Percentiles rank a stretch among this genome's conserved stretches.
Evolutionary conservation across 225 moss, liverwort and hornwort genomes (phyloP).

Genomic region (Physcomitrellopsis africana): DNA sequence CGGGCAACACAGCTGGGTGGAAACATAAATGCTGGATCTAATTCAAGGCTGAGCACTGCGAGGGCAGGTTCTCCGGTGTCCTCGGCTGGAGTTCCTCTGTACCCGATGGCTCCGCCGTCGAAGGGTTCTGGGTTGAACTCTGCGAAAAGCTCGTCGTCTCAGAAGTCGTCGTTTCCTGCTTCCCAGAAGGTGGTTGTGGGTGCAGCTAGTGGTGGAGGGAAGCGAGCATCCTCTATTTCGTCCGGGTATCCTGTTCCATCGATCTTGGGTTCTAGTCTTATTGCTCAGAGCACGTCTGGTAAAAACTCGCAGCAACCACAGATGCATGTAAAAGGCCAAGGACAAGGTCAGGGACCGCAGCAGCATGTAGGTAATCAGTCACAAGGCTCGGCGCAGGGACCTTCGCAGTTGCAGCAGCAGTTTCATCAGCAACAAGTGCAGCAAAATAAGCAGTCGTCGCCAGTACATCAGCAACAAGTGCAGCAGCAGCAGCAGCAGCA

Average conservation of each 20-base stretch:
- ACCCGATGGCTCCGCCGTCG: slow-evolving; percentile 45
- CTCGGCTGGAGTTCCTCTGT: slow-evolving; percentile 42
- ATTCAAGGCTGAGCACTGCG: slow-evolving; percentile 32
- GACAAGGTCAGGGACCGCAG: slow-evolving; percentile 37
- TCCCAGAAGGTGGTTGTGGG: slow-evolving; percentile 56
- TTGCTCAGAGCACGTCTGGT: slow-evolving; percentile 51
- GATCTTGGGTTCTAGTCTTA: slow-evolving; percentile 70
- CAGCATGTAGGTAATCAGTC: too few relatives aligned
- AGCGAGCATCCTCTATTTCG: slow-evolving; percentile 58
- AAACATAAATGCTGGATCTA: slow-evolving; percentile 26
- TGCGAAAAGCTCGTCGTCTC: slow-evolving; percentile 51
- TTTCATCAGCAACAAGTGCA: slow-evolving; percentile 36
- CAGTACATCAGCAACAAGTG: too few relatives aligned
- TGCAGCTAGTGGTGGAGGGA: slow-evolving; percentile 45
- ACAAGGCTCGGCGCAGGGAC: too few relatives aligned
- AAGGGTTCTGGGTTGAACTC: slow-evolving; percentile 44
- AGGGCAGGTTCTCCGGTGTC: slow-evolving; percentile 35
- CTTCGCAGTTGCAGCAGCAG: slow-evolving; percentile 50
- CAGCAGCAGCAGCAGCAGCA: too few relatives aligned
- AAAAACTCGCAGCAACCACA: slow-evolving; percentile 49
- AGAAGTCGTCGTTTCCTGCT: slow-evolving; percentile 53
- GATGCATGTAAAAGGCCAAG: slow-evolving; percentile 38
- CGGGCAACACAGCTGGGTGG: slow-evolving; percentile 38
- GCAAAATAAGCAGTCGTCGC: slow-evolving; percentile 45
- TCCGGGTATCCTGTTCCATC: slow-evolving; percentile 54